These are phyloP conservation scores for Apiotrichum brassicae DNA, from an alignment of 1,284 basidiomycete species.

Conservation along the genomic window DNA sequence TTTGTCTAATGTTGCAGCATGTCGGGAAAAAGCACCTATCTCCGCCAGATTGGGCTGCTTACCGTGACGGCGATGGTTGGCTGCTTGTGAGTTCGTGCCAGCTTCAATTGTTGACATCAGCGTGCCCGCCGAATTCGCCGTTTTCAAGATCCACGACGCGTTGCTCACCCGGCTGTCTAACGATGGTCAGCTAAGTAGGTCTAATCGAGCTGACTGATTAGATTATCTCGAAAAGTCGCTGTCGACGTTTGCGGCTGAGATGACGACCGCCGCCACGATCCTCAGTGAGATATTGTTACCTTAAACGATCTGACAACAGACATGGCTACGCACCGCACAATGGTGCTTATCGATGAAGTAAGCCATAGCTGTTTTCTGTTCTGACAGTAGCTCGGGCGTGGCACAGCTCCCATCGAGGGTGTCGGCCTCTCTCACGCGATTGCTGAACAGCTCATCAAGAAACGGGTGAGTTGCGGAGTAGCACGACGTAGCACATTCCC, in stretches of 20 bases:
- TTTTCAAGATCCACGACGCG: slow-evolving; percentile 72
- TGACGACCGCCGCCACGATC: slow-evolving; percentile 84
- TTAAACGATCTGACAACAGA: slow-evolving; percentile 48
- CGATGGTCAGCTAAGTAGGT: slow-evolving; percentile 51
- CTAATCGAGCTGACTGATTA: slow-evolving; percentile 10
- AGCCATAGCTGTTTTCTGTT: slow-evolving; percentile 44
- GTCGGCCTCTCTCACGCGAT: slow-evolving; percentile 87
- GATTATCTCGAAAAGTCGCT: slow-evolving; percentile 66
- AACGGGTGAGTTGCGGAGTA: slow-evolving; percentile 53
- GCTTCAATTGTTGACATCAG: slow-evolving; percentile 19
- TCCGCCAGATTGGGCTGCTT: slow-evolving; percentile 77
- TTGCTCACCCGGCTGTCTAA: slow-evolving; percentile 83
- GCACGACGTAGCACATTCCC: no score
- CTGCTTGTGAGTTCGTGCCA: slow-evolving; percentile 55
- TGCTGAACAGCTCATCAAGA: slow-evolving; percentile 71
- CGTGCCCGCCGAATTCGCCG: slow-evolving; percentile 84
- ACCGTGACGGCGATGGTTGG: slow-evolving; percentile 81
- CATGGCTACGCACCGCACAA: slow-evolving; percentile 62
- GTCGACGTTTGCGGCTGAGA: slow-evolving; percentile 89
- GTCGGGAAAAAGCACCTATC: slow-evolving; percentile 88
- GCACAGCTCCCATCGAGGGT: slow-evolving; percentile 79
- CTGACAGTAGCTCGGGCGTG: slow-evolving; percentile 50
- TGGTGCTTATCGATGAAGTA: slow-evolving; percentile 86
- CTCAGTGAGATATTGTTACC: slow-evolving; percentile 51
- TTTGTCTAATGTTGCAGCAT: no score